A percentile compares a stretch with the other conserved stretches of the same genome.
Conservation (phyloP, 2,329 filamentous ascomycete genomes). For the Purpureocillium takamizusanense region DNA sequence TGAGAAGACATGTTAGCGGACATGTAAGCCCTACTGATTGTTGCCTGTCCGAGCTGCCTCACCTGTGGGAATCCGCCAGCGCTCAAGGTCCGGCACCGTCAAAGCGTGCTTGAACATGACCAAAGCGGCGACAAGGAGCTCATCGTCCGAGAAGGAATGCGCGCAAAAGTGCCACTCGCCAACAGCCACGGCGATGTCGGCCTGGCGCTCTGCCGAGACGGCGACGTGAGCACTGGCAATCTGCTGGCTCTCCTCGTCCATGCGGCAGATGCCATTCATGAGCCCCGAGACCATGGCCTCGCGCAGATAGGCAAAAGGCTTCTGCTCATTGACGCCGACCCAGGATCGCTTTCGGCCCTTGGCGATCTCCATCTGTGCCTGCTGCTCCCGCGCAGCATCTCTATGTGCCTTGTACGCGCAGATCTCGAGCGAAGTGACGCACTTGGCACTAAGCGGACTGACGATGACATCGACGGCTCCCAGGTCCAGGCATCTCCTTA, state of each 20-base stretch:
- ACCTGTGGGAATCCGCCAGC: conserved; percentile 74
- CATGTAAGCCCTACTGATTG: too few species aligned
- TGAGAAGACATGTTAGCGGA: conserved; percentile 20
- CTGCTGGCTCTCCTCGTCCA: conserved; percentile 52
- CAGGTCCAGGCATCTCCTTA: conserved; percentile 70
- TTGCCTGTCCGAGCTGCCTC: too few species aligned
- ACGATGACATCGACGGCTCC: conserved; percentile 81
- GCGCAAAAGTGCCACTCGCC: conserved; percentile 83
- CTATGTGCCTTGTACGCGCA: conserved; percentile 79
- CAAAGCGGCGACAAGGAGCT: conserved; percentile 76
- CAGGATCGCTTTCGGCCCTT: conserved; percentile 79
- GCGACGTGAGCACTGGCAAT: conserved; percentile 57
- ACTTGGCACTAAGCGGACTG: conserved; percentile 66
- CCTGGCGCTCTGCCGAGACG: conserved; percentile 56
- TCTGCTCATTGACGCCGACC: conserved; percentile 78
- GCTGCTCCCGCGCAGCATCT: conserved; percentile 64
- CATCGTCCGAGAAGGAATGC: conserved; percentile 82
- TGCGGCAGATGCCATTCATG: conserved; percentile 82
- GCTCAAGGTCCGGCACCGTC: conserved; percentile 67
- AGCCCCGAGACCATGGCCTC: conserved; percentile 90
- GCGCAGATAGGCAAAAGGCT: conserved; percentile 80
- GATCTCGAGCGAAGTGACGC: conserved; percentile 66
- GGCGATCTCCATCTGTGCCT: conserved; percentile 61
- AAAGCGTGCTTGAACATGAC: conserved; percentile 88
- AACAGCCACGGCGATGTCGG: conserved; percentile 58